Evolutionary conservation across 176 grass and related monocot species (phyloP), one percentile per base, ranked within the genome.

Genomic region (Phragmites australis): DNA sequence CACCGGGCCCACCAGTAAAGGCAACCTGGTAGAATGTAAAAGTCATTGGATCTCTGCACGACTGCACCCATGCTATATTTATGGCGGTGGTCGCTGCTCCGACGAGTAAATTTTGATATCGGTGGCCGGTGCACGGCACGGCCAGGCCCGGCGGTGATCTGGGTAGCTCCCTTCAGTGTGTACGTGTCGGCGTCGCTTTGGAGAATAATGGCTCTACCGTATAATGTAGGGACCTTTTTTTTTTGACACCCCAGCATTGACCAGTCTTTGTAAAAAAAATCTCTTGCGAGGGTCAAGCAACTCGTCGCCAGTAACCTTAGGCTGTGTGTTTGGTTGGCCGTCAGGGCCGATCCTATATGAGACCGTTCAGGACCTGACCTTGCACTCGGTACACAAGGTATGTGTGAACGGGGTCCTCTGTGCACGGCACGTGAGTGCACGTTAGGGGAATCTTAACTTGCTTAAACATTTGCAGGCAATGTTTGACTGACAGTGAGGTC

Each of bases 61-160:
- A 6, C 68, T 53, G 29, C 62, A 22, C 68, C 32, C 75, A 49
- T 74, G 69, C 68, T 21, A 70, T 30, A 75, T 81, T 89, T 63
- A 76, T 81, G 60, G 22, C 29, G 78, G 53, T 59, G 67, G 74
- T 79, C 67, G 78, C 81, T 27, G 68, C 59, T 17, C 87, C 27
- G 77, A 8, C 63, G 70, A 81, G 57, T 89, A 76, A 85, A 89
- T 76, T 63, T 43, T 0, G 8, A 14, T 72, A 81, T 27, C 69
- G 81, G 59, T 32, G 74, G 54, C 13, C 63, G 32, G 72, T 70
- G 74, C 60, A 23, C 69, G 50, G 75, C 60, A 77, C 41, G 74
- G 42, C 18, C 75, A 16, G 3, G 39, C 41, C 42, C 77, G 77
- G 78, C 71, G 72, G 82, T 65, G 83, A 77, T 81, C 83, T 34